phyloP scores from a whole-genome alignment of 2,329 filamentous ascomycete genomes.

The Fusarium concolor region DNA sequence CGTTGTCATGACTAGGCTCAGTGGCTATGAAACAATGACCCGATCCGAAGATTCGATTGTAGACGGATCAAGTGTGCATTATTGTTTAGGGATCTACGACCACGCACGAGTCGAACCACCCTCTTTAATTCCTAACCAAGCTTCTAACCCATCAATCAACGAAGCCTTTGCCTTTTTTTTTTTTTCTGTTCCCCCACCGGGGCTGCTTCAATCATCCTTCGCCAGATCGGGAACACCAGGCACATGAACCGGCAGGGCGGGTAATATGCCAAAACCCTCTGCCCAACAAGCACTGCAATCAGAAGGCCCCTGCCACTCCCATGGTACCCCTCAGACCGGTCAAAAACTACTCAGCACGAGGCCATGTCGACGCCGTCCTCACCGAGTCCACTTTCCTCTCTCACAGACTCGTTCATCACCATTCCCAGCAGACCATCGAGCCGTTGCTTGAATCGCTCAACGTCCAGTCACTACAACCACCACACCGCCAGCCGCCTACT shows the following conservation, averaged over 20 bases:
- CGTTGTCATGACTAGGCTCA: slow-evolving; percentile 38
- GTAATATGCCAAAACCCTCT: slow-evolving; percentile 38
- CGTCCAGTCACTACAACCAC: slow-evolving; percentile 47
- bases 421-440: slow-evolving; percentile 47
- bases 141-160: slow-evolving; percentile 15
- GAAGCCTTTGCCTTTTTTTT: slow-evolving; percentile 18
- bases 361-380: slow-evolving; percentile 52
- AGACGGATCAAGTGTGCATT: slow-evolving; percentile 22
- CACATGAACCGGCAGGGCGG: slow-evolving; percentile 42
- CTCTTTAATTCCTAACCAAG: slow-evolving; percentile 23
- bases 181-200: slow-evolving; percentile 13
- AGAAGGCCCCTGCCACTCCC: slow-evolving; percentile 46
- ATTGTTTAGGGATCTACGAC: slow-evolving; percentile 27
- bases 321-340: slow-evolving; percentile 57
- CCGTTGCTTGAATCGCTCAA: slow-evolving; percentile 46
- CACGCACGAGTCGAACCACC: slow-evolving; percentile 40
- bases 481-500: slow-evolving; percentile 47
- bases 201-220: slow-evolving; percentile 28
- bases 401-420: slow-evolving; percentile 52
- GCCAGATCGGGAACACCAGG: slow-evolving; percentile 43
- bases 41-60: slow-evolving; percentile 37
- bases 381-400: slow-evolving; percentile 56
- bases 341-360: slow-evolving; percentile 57
- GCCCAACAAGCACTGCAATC: slow-evolving; percentile 41
- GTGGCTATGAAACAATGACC: slow-evolving; percentile 41